Percentiles rank a stretch among this genome's conserved stretches.
phyloP scores from a whole-genome alignment of 768 basidiomycete species.

The Gautieria morchelliformis region DNA sequence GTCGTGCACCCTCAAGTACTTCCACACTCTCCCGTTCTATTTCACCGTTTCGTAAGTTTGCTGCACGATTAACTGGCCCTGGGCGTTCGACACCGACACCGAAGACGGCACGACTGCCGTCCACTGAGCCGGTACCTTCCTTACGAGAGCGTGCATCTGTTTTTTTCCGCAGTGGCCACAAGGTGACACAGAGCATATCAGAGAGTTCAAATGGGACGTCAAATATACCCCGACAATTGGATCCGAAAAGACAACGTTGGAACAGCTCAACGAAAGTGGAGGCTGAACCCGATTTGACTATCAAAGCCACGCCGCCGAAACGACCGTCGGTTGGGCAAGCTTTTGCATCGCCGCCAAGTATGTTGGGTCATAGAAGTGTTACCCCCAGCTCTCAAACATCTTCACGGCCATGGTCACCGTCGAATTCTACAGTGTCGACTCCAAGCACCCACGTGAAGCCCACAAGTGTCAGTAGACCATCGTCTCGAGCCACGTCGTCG shows the following conservation, averaged over 20 bases:
- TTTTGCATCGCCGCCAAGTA: slow-evolving; percentile 26
- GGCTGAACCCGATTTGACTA: slow-evolving; percentile 33
- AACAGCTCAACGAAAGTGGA: slow-evolving; percentile 76
- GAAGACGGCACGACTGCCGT: slow-evolving; percentile 28
- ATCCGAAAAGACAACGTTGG: slow-evolving; percentile 47
- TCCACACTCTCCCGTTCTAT: slow-evolving; percentile 62
- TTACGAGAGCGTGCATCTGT: slow-evolving; percentile 59
- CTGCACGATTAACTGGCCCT: slow-evolving; percentile 52
- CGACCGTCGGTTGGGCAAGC: slow-evolving; percentile 23
- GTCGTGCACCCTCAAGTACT: slow-evolving; percentile 24
- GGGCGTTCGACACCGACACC: slow-evolving; percentile 13
- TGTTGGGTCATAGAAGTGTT: slow-evolving; percentile 44
- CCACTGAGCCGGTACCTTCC: slow-evolving; percentile 44
- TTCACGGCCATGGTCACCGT: slow-evolving; percentile 71
- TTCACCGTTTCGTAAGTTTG: slow-evolving; percentile 73
- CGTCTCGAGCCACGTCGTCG: slow-evolving; percentile 17
- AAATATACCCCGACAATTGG: background rate
- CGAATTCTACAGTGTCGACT: slow-evolving; percentile 8
- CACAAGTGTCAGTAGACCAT: slow-evolving; percentile 30
- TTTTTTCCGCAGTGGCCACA: slow-evolving; percentile 37
- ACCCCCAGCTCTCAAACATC: slow-evolving; percentile 71
- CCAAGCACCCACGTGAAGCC: slow-evolving; percentile 44
- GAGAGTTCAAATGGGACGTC: background rate
- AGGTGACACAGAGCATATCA: slow-evolving; percentile 6
- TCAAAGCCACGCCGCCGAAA: slow-evolving; percentile 42